Conservation (phyloP, 2,329 filamentous ascomycete genomes). For the Ambrosiella xylebori region DNA sequence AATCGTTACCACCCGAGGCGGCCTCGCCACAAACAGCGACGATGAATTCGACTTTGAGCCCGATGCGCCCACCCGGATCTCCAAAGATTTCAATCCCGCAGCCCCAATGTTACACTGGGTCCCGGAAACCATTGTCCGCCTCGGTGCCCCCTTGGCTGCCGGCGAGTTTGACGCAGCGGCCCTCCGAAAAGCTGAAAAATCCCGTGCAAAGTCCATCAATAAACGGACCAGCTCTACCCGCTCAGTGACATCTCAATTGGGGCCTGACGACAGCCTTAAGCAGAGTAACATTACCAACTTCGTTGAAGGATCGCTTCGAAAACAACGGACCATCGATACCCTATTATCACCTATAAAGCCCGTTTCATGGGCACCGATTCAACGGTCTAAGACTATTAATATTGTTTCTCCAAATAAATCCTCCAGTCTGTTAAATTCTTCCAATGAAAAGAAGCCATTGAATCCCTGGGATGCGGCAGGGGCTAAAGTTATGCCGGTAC, state of each 20-base stretch:
- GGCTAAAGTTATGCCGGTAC: background rate
- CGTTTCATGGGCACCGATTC: background rate
- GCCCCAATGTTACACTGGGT: conserved; percentile 20
- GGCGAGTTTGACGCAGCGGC: conserved; percentile 17
- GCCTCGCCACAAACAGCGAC: conserved; percentile 46
- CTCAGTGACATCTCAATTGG: background rate
- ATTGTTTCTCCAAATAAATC: no score
- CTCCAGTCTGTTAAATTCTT: no score
- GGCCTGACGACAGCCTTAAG: background rate
- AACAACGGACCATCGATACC: background rate
- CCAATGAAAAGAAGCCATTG: background rate
- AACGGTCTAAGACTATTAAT: background rate
- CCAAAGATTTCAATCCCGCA: conserved; percentile 43
- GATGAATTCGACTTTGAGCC: conserved; percentile 36
- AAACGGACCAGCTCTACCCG: background rate
- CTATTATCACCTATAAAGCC: background rate
- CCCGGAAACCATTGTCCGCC: conserved; percentile 19
- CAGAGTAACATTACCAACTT: background rate
- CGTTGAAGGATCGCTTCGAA: background rate
- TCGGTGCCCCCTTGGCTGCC: conserved; percentile 14
- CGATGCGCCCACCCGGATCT: conserved; percentile 33
- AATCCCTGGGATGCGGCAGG: conserved; percentile 7
- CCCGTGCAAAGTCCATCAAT: background rate
- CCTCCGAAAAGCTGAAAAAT: background rate
- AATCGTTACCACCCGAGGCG: conserved; percentile 39